Evolutionary conservation across 176 grass and related monocot species (phyloP), one percentile per base, ranked within the genome.

Genomic region (Oryza nivara): DNA sequence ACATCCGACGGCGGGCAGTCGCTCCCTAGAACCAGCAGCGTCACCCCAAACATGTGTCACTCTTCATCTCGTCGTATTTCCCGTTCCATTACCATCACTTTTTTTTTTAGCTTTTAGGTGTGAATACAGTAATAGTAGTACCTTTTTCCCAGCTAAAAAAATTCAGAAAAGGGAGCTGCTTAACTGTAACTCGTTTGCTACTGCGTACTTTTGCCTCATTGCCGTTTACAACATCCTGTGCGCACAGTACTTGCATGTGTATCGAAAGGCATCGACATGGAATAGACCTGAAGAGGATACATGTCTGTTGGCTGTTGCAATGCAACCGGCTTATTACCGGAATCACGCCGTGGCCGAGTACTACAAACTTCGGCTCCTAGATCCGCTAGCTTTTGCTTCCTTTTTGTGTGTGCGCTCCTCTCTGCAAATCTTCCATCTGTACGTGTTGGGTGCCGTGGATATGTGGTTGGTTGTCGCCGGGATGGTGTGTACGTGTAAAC

Each of bases 121-220:
- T 66, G 68, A 51, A 80, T 72, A 86, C n/a, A 41, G 40, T 68
- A 12, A 28, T 54, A 58, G 52, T 56, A 56, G 54, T 58, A n/a
- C 54, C 54, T 20, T 58, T 58, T 58, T n/a, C 54, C 19, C 54
- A 58, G 54, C 17, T 58, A 9, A 58, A 41, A 41, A 56, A 56
- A 20, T 2, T 20, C 44, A 17, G 35, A 78, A 83, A 88, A 20
- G 36, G 34, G 66, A 83, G 73, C 52, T 49, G 73, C 66, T 28
- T 78, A 78, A 64, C 52, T 77, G 86, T 56, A 74, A 52, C 36
- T 40, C 30, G 73, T 28, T 58, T n/a, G 20, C 19, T 20, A 9
- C 19, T 8, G 19, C 16, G 16, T 56, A 19, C 75, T 65, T 44
- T 41, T 12, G 36, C 68, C 79, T 70, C 51, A 23, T 73, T 52